Conservation (phyloP, 768 basidiomycete species). For the Naganishia friedmannii region DNA sequence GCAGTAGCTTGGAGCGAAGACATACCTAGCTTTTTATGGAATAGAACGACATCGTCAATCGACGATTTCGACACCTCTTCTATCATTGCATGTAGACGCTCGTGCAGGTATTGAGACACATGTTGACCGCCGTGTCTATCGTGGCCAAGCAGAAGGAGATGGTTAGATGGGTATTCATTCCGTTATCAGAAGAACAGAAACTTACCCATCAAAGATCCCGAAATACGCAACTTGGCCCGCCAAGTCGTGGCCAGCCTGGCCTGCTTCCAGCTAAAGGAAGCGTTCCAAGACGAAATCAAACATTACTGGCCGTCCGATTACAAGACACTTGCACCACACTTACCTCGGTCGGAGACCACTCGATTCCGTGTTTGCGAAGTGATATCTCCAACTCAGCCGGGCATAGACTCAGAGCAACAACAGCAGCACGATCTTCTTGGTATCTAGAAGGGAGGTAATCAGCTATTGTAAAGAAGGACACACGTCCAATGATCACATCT, state of each 20-base stretch:
- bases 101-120: slow-evolving; percentile 77
- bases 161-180: neutral
- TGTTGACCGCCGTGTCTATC: slow-evolving; percentile 86
- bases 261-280: neutral
- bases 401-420: slow-evolving; percentile 70
- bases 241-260: slow-evolving; percentile 56
- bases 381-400: slow-evolving; percentile 69
- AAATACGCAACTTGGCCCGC: slow-evolving; percentile 77
- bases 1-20: neutral
- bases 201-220: slow-evolving; percentile 87
- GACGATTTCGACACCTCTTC: slow-evolving; percentile 70
- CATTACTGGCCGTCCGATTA: neutral
- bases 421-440: slow-evolving; percentile 83
- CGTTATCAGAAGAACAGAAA: slow-evolving; percentile 12
- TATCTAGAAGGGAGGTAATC: slow-evolving; percentile 50
- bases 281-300: neutral
- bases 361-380: slow-evolving; percentile 62
- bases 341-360: slow-evolving; percentile 64
- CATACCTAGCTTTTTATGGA: slow-evolving; percentile 69
- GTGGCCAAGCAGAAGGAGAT: neutral
- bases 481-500: neutral
- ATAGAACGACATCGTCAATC: slow-evolving; percentile 71
- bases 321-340: neutral
- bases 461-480: neutral
- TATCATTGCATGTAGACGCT: slow-evolving; percentile 79